These are phyloP conservation scores for Macrophomina pseudophaseolina DNA, from an alignment of 2,329 filamentous ascomycete species.

Conservation along the genomic window DNA sequence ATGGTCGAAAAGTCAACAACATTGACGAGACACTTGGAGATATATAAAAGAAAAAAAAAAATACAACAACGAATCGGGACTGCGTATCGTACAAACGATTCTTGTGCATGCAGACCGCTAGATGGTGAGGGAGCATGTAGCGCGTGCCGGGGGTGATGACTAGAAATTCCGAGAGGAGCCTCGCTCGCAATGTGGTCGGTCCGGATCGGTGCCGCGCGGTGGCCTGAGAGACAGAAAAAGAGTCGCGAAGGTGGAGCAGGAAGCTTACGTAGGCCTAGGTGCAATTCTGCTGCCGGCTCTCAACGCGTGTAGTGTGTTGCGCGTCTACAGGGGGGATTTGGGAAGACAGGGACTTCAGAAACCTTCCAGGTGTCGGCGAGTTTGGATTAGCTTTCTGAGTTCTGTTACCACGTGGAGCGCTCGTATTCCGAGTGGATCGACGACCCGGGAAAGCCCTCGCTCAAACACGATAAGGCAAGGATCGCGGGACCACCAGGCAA, in stretches of 20 bases:
- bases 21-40: too few species aligned
- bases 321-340: too few species aligned
- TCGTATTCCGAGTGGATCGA: conserved; percentile 1
- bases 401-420: conserved; percentile 7
- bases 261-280: not conserved
- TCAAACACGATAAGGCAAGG: not conserved
- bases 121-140: too few species aligned
- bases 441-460: not conserved
- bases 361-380: not conserved
- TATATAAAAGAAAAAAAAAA: not conserved
- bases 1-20: too few species aligned
- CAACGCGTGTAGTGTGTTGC: not conserved
- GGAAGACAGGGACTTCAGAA: not conserved
- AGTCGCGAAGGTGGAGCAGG: not conserved
- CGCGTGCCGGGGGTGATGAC: too few species aligned
- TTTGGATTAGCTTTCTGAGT: conserved; percentile 11
- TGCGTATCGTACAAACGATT: too few species aligned
- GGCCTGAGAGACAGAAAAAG: not conserved
- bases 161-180: not conserved
- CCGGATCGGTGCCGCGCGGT: not conserved
- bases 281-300: not conserved
- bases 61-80: not conserved
- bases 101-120: too few species aligned
- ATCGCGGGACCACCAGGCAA: not conserved
- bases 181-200: not conserved